Conservation (phyloP, 345 rosid genomes). For the Gossypium rotundifolium region DNA sequence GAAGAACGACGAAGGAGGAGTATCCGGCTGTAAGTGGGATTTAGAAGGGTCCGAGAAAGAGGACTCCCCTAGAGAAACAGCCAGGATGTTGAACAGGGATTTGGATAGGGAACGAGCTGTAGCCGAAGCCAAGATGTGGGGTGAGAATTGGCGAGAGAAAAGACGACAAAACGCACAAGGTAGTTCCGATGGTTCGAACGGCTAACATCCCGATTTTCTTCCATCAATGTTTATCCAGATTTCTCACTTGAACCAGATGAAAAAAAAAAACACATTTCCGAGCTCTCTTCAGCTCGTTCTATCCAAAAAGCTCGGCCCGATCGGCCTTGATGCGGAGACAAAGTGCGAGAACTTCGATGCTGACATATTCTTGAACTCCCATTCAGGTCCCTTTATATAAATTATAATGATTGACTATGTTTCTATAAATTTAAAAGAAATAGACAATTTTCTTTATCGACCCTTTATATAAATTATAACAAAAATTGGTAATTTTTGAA, state of each 20-base stretch:
- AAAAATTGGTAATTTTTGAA: too few relatives aligned
- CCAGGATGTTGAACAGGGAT: constrained; percentile 60
- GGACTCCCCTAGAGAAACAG: constrained; percentile 80
- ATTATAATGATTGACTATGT: too few relatives aligned
- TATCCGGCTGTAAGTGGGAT: constrained; percentile 68
- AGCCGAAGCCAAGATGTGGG: constrained; percentile 99
- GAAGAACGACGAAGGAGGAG: constrained; percentile 72
- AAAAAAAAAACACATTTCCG: not conserved
- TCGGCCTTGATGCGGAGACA: not conserved
- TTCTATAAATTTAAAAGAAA: too few relatives aligned
- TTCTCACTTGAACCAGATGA: not conserved
- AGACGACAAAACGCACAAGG: constrained; percentile 67
- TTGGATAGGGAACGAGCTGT: constrained; percentile 78
- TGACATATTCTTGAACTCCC: not conserved
- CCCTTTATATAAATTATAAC: too few relatives aligned
- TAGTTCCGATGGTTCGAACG: constrained; percentile 40
- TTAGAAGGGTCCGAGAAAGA: constrained; percentile 82
- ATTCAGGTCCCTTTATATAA: too few relatives aligned
- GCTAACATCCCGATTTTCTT: constrained; percentile 14
- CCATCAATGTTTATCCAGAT: not conserved
- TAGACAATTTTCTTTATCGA: too few relatives aligned
- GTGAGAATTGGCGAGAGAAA: constrained; percentile 88
- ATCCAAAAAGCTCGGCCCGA: constrained; percentile 1
- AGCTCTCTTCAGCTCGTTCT: not conserved
- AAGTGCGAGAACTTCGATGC: constrained; percentile 9